Evolutionary conservation across 2,329 filamentous ascomycete species (phyloP), one percentile per base, ranked within the genome.

Genomic region (Zasmidium cellare): DNA sequence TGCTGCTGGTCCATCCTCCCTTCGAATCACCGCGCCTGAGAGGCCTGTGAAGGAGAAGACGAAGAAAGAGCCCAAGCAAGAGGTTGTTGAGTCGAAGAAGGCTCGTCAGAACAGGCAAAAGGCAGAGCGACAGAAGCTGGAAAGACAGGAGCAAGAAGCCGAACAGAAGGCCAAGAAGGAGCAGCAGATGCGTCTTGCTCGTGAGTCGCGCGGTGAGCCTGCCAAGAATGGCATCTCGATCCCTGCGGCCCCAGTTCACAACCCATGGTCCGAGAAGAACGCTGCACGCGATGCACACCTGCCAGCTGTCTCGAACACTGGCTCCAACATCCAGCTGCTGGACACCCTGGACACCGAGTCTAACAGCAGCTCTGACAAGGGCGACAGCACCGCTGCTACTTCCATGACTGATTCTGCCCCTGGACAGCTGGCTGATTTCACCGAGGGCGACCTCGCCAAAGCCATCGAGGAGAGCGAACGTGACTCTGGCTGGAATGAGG

Each of bases 81-180:
- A 90, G 74, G 82, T 84, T 50, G 84, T 83, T 18, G 90, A 96
- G 80, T 89, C 88, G 19, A 97, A 97, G 88, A 97, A 97, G 82
- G 91, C 96, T 79, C 87, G 92, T 59, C 92, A 97, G 80, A 94
- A 96, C 79, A 85, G 88, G 66, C 86, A 89, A 79, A 97, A 96
- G 85, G 87, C 84, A 38, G 92, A 96, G 76, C 88, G 86, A 57
- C 86, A 87, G 69, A 94, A 91, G 81, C 80, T 82, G 25, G 82
- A 84, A 57, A 86, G 89, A 25, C 88, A 92, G 71, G 88, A 90
- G 67, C 85, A 88, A 0, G 92, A 97, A 77, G 84, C 87, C 71
- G 82, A 90, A 69, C 88, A 92, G 70, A 90, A 91, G 78, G 79
- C 79, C 38, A 81, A 90, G 60, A 80, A 90, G 68, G 92, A 97